Conservation (phyloP, 2,329 filamentous ascomycete species). For the Tricladium varicosporioides region DNA sequence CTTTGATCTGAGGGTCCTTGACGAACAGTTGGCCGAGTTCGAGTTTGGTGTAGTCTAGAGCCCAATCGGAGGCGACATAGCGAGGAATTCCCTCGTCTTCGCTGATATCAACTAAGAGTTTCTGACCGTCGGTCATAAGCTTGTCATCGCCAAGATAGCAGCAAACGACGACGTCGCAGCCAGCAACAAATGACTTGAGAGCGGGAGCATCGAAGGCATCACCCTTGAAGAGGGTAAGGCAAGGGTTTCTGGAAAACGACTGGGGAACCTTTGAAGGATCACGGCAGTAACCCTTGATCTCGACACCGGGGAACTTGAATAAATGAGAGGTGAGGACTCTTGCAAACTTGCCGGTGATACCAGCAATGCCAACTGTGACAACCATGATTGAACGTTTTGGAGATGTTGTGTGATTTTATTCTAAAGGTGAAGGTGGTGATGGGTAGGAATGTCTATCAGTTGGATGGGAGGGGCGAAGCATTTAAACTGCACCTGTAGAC, state of each 20-base stretch:
- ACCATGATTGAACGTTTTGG: too few relatives aligned
- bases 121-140: constrained; percentile 41
- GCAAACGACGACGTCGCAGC: constrained; percentile 4
- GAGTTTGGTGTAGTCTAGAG: constrained; percentile 40
- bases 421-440: too few relatives aligned
- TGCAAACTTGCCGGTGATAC: constrained; percentile 9
- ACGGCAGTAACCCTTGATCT: not conserved
- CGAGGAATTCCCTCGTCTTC: constrained; percentile 34
- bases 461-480: too few relatives aligned
- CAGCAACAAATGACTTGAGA: not conserved
- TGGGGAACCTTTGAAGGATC: constrained; percentile 4
- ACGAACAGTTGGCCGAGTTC: constrained; percentile 35
- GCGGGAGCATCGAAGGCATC: constrained; percentile 1
- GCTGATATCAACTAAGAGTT: constrained; percentile 40
- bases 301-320: not conserved
- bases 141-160: constrained; percentile 6
- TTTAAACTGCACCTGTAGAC: too few relatives aligned
- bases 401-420: too few relatives aligned
- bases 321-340: not conserved
- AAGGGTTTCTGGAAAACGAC: not conserved
- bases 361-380: constrained; percentile 4
- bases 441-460: too few relatives aligned
- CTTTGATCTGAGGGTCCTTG: constrained; percentile 40
- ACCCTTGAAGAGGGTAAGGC: constrained; percentile 3
- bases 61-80: constrained; percentile 41